Base-by-base conservation (phyloP, 352 stramenopile species). In the Pilasporangium apinafurcum region DNA sequence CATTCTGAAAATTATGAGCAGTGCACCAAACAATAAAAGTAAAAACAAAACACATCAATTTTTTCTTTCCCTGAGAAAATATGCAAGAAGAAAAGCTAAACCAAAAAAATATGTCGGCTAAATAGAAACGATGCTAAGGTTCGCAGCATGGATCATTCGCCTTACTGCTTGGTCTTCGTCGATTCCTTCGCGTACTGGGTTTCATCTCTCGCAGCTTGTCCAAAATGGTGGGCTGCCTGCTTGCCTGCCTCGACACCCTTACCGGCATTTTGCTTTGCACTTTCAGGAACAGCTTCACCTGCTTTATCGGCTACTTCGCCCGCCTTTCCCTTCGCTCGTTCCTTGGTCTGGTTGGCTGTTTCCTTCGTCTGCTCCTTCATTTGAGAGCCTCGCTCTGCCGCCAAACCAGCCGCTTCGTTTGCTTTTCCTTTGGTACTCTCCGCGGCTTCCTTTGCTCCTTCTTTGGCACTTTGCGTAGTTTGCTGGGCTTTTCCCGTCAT, bases 101-200 rank as follows among this genome's bases (percentile, higher is more conserved):
- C n/a, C n/a, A n/a, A n/a, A n/a, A n/a, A n/a, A n/a, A n/a, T n/a
- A n/a, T n/a, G n/a, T n/a, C n/a, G n/a, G n/a, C n/a, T n/a, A n/a
- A n/a, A n/a, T n/a, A n/a, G n/a, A n/a, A n/a, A n/a, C n/a, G n/a
- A n/a, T n/a, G n/a, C n/a, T n/a, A n/a, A n/a, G n/a, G n/a, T n/a
- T n/a, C n/a, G n/a, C n/a, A n/a, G n/a, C n/a, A n/a, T n/a, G n/a
- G n/a, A 66, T 17, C 17, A 34, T 37, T 24, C 44, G 43, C 35
- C 28, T 25, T 38, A 27, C 7, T 21, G 44, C 62, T 66, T 53
- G 62, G 38, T 65, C 59, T 24, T 51, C 8, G 13, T 25, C 30
- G 39, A 34, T 3, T 13, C 24, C 9, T 48, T 54, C 8, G 27
- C 27, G 4, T 57, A n/a, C n/a, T n/a, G n/a, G n/a, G n/a, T n/a